These are phyloP conservation scores for Sideroxylon spinosum DNA, from an alignment of 179 eudicot species.

Conservation along the genomic window DNA sequence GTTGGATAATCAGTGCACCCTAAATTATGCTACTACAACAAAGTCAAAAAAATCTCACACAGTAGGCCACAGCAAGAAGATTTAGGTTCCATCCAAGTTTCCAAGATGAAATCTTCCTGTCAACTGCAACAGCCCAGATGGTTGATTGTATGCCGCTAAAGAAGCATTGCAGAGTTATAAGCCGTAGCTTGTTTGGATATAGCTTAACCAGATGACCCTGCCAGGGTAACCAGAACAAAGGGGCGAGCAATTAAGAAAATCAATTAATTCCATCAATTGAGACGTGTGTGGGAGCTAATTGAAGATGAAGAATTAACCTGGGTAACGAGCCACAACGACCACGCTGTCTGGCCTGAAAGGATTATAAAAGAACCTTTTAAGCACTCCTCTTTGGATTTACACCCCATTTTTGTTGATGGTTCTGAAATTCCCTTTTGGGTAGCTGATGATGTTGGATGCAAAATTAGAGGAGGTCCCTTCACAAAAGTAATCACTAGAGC, in stretches of 20 bases:
- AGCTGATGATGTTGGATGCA: too few species aligned
- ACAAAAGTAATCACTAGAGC: conserved; percentile 20
- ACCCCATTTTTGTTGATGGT: background rate
- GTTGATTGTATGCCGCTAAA: conserved; percentile 18
- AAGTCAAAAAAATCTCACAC: conserved; percentile 1
- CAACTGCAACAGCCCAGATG: conserved; percentile 20
- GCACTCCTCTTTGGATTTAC: conserved; percentile 17
- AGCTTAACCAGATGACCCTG: conserved; percentile 17
- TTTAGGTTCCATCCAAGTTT: conserved; percentile 17
- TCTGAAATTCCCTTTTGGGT: background rate
- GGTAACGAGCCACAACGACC: conserved; percentile 25
- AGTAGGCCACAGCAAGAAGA: conserved; percentile 17
- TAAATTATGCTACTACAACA: too few species aligned
- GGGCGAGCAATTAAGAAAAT: too few species aligned
- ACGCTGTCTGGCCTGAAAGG: conserved; percentile 12
- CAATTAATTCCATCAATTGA: background rate
- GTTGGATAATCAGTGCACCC: too few species aligned
- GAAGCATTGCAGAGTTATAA: conserved; percentile 23
- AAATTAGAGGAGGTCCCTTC: conserved; percentile 18
- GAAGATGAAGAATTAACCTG: conserved; percentile 10
- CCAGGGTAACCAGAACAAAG: background rate
- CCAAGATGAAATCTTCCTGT: conserved; percentile 19
- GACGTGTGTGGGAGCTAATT: background rate
- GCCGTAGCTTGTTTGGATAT: conserved; percentile 18
- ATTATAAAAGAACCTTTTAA: conserved; percentile 17